Evolutionary conservation across 495 filamentous ascomycete species (phyloP), one percentile per base, ranked within the genome.

Genomic region (Tuber calosporum): DNA sequence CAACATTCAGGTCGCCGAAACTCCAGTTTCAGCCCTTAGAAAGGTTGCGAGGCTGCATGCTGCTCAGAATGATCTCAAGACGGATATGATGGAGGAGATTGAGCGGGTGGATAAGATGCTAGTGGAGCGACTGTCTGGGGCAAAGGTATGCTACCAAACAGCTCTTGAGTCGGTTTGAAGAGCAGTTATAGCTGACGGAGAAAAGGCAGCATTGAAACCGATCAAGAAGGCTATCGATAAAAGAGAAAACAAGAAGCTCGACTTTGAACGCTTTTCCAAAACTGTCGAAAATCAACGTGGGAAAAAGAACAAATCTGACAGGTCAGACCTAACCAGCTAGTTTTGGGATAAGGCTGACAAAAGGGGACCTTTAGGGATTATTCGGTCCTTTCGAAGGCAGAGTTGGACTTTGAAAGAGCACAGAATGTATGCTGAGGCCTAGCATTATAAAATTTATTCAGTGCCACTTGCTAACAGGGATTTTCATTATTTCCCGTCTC

Each of bases 191-290:
- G 43, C 37, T 40, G 11, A 74, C 69, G 72, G 38, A 6, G 92
- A 91, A 3, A 90, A 90, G 79, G 88, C 91, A 69, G 88, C 82
- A 62, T 85, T 97, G 73, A 86, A 87, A 72, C 91, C 92, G 0
- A 85, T 97, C 81, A 91, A 93, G 80, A 97, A 94, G 83, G 90
- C 90, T 3, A 94, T 98, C 82, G 97, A 97, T 84, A 94, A 92
- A 80, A 86, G 94, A 58, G 92, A 96, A 79, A 91, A 96, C 78
- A 93, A 90, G 83, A 91, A 96, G 86, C 79, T 95, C 67, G 94
- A 97, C 81, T 97, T 89, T 79, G 94, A 98, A 83, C 89, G 90
- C 74, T 89, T 89, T 73, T 89, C 93, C 80, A 87, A 90, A 72
- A 88, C 89, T 72, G 89, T 90, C 34, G 91, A 91, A 74, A 89